Evolutionary conservation across 768 basidiomycete genomes (phyloP), one percentile per base, ranked within the genome.

Genomic region (Kwoniella dendrophila): DNA sequence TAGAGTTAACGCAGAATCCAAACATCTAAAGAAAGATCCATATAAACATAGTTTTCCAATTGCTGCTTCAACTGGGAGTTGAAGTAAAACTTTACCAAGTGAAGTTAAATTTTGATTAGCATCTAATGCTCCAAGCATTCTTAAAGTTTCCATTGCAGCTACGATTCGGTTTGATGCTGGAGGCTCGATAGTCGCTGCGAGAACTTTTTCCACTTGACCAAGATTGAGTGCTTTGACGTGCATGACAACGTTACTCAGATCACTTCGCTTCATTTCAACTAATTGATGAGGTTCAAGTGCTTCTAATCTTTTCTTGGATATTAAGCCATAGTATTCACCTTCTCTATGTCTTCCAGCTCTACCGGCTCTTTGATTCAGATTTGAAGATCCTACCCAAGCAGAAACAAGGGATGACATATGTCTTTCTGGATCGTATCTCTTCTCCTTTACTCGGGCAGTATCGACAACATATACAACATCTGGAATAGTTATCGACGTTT

Each of bases 401-500:
- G 89, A 88, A 57, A 94, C 86, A 29, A 96, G 84, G 20, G 90
- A 88, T 0, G 92, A 91, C 81, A 95, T 89, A 68, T 90, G 90
- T 26, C 90, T 84, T 51, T 88, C 85, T 1, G 94, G 91, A 70
- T 97, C 92, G 71, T 92, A 97, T 16, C 86, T 84, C 71, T 89
- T 85, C 78, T 94, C 90, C 79, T 96, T 96, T 72, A 92, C 84
- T 70, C 88, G 87, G 18, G 85, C 94, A 0, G 89, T 85, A 72
- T 98, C 95, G 44, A 97, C 86, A 30, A 98, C 94, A 70, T 90
- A 93, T 10, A 95, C 90, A 26, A 96, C 90, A 67, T 95, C 90
- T 1, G 92, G 92, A 68, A 97, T 95, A 3, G 94, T 97, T 68
- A 96, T 84, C 3, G 91, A 93, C 2, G 93, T 94, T 80, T 97